phyloP scores from a whole-genome alignment of 768 basidiomycete genomes.

The Auriculariales sp. region DNA sequence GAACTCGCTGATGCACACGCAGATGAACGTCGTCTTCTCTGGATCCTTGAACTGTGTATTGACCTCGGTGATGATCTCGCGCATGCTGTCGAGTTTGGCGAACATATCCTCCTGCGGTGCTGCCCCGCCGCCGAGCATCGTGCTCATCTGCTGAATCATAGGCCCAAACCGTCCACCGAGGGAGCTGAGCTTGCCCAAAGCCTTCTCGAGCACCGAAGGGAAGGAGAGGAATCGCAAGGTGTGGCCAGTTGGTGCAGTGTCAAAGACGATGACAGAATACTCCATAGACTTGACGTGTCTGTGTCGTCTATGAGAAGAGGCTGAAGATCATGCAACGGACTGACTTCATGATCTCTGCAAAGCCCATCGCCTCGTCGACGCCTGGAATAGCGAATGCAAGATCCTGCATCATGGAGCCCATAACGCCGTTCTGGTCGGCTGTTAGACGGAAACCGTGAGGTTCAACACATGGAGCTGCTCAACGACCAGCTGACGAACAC shows the following conservation, averaged over 20 bases:
- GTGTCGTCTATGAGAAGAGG: not conserved
- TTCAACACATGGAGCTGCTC: not conserved
- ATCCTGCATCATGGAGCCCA: constrained; percentile 99
- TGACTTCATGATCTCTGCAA: constrained; percentile 99
- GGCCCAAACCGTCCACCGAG: constrained; percentile 94
- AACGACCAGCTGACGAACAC: constrained; percentile 34
- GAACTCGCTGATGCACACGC: constrained; percentile 98
- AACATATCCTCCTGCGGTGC: constrained; percentile 97
- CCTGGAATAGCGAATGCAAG: constrained; percentile 97
- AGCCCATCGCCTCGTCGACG: constrained; percentile 99
- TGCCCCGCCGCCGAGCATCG: constrained; percentile 88
- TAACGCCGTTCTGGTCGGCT: constrained; percentile 86
- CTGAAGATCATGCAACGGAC: constrained; percentile 12
- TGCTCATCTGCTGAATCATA: constrained; percentile 95
- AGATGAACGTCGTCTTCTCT: constrained; percentile 97
- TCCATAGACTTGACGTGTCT: constrained; percentile 99
- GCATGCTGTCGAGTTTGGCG: constrained; percentile 93
- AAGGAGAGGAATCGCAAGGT: constrained; percentile 98
- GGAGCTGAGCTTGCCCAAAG: constrained; percentile 82
- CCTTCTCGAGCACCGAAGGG: constrained; percentile 94
- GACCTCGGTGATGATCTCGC: constrained; percentile 92
- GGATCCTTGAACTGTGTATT: constrained; percentile 99
- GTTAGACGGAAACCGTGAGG: not conserved
- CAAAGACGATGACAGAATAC: constrained; percentile 99
- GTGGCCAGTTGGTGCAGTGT: constrained; percentile 97